phyloP scores from a whole-genome alignment of 305 asterid genomes.

The Fraxinus paxiana region DNA sequence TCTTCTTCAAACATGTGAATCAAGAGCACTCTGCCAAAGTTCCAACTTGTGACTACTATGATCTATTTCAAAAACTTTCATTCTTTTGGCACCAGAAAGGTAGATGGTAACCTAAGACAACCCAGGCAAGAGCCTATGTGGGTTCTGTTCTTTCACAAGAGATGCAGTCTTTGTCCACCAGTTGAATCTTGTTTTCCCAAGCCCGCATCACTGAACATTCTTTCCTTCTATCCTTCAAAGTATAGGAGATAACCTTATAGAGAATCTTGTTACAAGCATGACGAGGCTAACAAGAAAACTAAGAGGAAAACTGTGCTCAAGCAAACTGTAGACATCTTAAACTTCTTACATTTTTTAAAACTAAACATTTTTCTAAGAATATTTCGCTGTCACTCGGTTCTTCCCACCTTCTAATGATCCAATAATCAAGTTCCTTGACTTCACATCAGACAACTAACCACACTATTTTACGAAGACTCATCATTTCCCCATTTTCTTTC shows the following conservation, averaged over 20 bases:
- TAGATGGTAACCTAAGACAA: neutral
- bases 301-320: neutral
- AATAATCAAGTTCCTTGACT: neutral
- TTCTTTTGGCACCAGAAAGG: neutral
- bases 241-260: neutral
- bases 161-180: neutral
- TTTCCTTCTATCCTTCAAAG: neutral
- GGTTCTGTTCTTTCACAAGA: neutral
- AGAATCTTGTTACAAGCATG: neutral
- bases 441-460: neutral
- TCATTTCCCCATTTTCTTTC: slow-evolving; percentile 9
- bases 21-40: neutral
- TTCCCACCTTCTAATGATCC: slow-evolving; percentile 3
- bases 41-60: neutral
- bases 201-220: neutral
- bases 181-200: neutral
- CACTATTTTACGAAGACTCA: neutral
- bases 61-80: neutral
- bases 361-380: neutral
- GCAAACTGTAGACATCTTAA: neutral
- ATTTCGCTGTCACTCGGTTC: neutral
- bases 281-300: neutral
- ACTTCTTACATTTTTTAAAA: neutral
- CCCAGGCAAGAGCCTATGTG: neutral
- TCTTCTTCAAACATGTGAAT: neutral